These are phyloP conservation scores for Phytophthora colocasiae DNA, from an alignment of 352 stramenopile genomes.

Conservation along the genomic window DNA sequence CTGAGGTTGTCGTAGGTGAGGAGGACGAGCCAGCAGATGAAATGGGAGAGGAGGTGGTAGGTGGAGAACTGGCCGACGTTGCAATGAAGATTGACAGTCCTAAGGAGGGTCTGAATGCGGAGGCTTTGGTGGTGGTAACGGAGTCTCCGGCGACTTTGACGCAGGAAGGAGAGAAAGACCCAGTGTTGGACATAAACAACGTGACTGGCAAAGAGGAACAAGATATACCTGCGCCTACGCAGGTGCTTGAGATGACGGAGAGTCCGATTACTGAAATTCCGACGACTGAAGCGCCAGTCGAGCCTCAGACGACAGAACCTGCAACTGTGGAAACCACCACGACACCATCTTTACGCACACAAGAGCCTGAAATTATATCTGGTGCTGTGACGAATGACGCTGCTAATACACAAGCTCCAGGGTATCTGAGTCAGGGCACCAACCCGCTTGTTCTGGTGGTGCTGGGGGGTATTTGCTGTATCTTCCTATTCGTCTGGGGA, in stretches of 20 bases:
- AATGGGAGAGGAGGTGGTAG: slow-evolving; percentile 17
- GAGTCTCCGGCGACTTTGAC: background rate
- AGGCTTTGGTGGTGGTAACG: slow-evolving; percentile 19
- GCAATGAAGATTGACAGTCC: background rate
- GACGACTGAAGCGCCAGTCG: slow-evolving; percentile 2
- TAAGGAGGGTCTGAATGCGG: slow-evolving; percentile 1
- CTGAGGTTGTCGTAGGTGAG: slow-evolving; percentile 6
- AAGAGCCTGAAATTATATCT: slow-evolving; percentile 31
- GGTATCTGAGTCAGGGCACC: slow-evolving; percentile 44
- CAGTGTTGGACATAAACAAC: slow-evolving; percentile 8
- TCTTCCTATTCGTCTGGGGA: slow-evolving; percentile 64
- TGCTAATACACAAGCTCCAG: slow-evolving; percentile 9
- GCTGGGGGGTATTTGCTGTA: slow-evolving; percentile 55
- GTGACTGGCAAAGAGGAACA: slow-evolving; percentile 10
- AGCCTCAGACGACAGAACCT: slow-evolving; percentile 15
- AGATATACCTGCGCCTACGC: slow-evolving; percentile 4
- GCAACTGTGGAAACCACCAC: slow-evolving; percentile 18
- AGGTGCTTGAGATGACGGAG: background rate
- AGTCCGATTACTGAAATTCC: slow-evolving; percentile 1
- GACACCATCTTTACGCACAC: slow-evolving; percentile 46
- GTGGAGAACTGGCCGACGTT: slow-evolving; percentile 3
- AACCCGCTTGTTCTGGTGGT: slow-evolving; percentile 56
- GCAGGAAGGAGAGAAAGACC: background rate
- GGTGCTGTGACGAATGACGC: slow-evolving; percentile 25
- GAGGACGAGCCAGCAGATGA: slow-evolving; percentile 14